Conservation (phyloP, 352 stramenopile genomes). For the Blastocystis sp. region DNA sequence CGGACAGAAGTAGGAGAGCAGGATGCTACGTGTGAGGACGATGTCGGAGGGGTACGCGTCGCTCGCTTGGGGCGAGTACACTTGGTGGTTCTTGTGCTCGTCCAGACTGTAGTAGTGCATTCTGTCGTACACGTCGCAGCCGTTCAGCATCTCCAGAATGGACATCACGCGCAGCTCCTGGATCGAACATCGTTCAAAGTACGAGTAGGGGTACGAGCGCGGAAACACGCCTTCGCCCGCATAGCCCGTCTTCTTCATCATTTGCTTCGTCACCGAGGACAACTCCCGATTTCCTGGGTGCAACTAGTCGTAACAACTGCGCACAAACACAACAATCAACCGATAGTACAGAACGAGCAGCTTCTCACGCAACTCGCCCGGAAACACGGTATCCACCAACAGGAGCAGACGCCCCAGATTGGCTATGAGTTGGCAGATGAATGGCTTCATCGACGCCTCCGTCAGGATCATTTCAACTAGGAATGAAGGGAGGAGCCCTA, state of each 20-base stretch:
- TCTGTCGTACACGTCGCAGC: constrained; percentile 23
- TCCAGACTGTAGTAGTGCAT: constrained; percentile 1
- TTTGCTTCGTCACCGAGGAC: neutral
- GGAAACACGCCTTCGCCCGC: neutral
- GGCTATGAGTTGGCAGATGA: neutral
- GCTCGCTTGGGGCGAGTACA: neutral
- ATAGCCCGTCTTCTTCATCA: constrained; percentile 4
- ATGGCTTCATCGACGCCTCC: neutral
- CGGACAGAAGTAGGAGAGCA: constrained; percentile 54
- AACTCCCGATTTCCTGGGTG: neutral
- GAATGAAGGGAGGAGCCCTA: neutral
- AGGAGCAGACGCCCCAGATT: constrained; percentile 8
- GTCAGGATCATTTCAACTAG: neutral
- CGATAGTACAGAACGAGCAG: constrained; percentile 56
- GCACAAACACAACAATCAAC: neutral
- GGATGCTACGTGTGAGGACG: constrained; percentile 5
- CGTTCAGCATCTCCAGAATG: constrained; percentile 30
- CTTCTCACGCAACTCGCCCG: constrained; percentile 44
- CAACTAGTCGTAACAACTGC: neutral
- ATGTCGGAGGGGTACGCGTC: neutral
- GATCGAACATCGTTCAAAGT: constrained; percentile 44
- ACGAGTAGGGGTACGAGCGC: constrained; percentile 19
- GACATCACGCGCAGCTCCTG: neutral
- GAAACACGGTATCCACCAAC: constrained; percentile 12
- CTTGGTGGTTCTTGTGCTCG: neutral